Percentiles rank a stretch among this genome's conserved stretches.
These are phyloP conservation scores for Rhodosporidiobolus sp. DNA, from an alignment of 768 basidiomycete species.

Conservation along the genomic window DNA sequence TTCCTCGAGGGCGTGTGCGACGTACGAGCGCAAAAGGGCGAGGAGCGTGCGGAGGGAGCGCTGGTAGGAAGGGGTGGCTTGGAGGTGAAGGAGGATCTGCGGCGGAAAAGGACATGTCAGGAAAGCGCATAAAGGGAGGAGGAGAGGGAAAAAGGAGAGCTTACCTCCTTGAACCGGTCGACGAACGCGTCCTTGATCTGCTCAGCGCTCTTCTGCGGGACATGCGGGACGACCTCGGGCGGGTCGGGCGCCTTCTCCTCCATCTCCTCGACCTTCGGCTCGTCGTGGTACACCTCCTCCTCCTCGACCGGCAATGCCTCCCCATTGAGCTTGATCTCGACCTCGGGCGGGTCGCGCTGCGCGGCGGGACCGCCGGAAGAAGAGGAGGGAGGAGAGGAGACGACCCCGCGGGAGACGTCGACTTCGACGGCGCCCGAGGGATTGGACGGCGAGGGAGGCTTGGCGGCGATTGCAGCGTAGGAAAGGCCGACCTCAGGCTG, in stretches of 20 bases:
- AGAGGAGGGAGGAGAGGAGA: background rate
- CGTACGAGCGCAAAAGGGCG: background rate
- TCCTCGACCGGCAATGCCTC: background rate
- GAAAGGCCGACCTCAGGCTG: background rate
- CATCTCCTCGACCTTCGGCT: background rate
- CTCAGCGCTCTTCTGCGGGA: background rate
- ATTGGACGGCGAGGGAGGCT: background rate
- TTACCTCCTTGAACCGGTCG: conserved; percentile 26
- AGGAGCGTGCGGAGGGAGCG: conserved; percentile 14
- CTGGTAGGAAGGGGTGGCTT: conserved; percentile 10
- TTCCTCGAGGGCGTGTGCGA: background rate
- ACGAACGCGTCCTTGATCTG: conserved; percentile 27
- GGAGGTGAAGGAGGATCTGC: conserved; percentile 19
- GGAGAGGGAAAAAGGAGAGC: background rate
- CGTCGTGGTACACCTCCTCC: background rate
- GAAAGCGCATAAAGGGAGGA: background rate
- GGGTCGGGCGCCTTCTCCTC: background rate
- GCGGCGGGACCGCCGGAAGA: too few species aligned
- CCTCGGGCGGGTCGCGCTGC: background rate
- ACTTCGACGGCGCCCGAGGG: background rate
- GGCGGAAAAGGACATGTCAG: too few species aligned
- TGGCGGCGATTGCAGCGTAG: background rate
- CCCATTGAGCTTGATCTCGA: background rate
- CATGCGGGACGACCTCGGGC: background rate
- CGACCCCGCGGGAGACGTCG: background rate